These are phyloP conservation scores for Sergeia podlipaevii DNA, from an alignment of 208 protist species.

Conservation along the genomic window DNA sequence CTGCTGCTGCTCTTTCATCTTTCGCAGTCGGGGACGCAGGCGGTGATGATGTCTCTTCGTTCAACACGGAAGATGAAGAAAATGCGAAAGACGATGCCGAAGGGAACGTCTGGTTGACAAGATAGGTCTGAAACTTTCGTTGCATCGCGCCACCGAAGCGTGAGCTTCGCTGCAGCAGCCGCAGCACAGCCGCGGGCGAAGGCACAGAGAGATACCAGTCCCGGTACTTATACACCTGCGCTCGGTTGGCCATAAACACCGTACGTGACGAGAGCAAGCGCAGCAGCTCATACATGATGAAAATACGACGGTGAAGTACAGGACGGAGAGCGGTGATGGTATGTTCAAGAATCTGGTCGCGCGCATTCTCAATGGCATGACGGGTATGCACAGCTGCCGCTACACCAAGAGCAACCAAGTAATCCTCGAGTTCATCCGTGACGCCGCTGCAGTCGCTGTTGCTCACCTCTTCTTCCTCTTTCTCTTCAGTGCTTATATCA, in stretches of 20 bases:
- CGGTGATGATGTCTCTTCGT: background rate
- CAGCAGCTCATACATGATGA: constrained; percentile 72
- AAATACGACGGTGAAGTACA: constrained; percentile 51
- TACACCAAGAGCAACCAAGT: background rate
- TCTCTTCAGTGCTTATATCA: no score
- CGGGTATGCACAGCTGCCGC: constrained; percentile 16
- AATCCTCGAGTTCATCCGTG: background rate
- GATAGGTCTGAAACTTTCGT: constrained; percentile 25
- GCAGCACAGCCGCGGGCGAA: constrained; percentile 47
- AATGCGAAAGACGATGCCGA: no score
- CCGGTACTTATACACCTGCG: constrained; percentile 36
- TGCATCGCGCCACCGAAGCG: constrained; percentile 28
- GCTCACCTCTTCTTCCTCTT: constrained; percentile 5
- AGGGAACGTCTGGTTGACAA: no score
- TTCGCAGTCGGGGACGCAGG: background rate
- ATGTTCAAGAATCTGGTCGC: constrained; percentile 25
- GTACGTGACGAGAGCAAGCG: constrained; percentile 43
- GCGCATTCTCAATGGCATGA: constrained; percentile 7
- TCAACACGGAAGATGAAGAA: no score
- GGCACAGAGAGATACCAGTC: constrained; percentile 55
- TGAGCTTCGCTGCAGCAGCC: constrained; percentile 42
- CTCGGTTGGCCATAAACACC: constrained; percentile 32
- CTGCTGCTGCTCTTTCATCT: constrained; percentile 2
- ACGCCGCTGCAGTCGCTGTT: no score
- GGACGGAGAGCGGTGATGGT: constrained; percentile 44